Base-by-base conservation (phyloP, 345 rosid genomes). In the Eucalyptus camaldulensis region DNA sequence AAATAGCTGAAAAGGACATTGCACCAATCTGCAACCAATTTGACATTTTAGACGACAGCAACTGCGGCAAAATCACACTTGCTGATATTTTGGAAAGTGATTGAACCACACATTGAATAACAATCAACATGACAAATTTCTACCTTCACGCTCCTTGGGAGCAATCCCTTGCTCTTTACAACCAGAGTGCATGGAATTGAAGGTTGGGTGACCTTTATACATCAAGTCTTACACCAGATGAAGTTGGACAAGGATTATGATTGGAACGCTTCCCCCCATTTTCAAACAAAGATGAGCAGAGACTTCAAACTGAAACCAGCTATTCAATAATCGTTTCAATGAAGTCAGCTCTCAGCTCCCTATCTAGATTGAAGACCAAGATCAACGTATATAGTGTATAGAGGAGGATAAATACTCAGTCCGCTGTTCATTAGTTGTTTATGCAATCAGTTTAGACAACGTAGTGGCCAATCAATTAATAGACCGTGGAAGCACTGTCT, bases 1-100 rank as follows among this genome's bases (percentile, higher is more conserved):
- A 91, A 90, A 91, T 96, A 88, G 90, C 93, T 87, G 94, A 94
- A 86, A 95, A 94, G 88, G 98, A 96, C 90, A 90, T 94, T 65
- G 62, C 91, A 62, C 95, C 91, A 91, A 94, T 94, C 86, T 90
- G 95, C 87, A 87, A 93, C 53, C 94, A 95, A 90, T 96, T 95
- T 80, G 95, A 95, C 88, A 72, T 80, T 58, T 33, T 95, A 90
- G 95, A 94, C 85, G 58, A 58, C 80, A 86, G 67, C 90, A 94
- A 90, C 85, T 91, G 93, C 13, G 96, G 96, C 81, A 94, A 92
- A 89, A 94, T 95, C 67, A 95, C 95, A 33, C 81, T 92, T 21
- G 95, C 95, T n/a, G 95, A 93, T 91, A 92, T 94, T 29, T 93
- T 93, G 94, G 90, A 92, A 11, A 88, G 90, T 67, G 92, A 87